Evolutionary conservation across 306 rosid species (phyloP).

Genomic region (Cicer chorassanicum): DNA sequence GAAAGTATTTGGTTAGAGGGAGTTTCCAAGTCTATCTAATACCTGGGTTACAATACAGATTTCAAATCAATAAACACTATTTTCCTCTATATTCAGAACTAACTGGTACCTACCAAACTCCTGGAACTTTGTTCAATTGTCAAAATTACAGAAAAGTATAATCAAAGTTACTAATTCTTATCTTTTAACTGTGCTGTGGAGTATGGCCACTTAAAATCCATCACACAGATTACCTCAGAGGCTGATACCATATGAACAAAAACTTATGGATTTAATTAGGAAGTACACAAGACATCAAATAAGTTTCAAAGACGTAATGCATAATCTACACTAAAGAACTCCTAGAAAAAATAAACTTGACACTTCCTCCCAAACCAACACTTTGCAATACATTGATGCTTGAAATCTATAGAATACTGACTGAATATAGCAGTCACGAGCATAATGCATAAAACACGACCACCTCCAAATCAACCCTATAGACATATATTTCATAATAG

Average conservation of each 20-base stretch:
- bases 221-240: neutral
- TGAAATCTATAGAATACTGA: conserved; percentile 14
- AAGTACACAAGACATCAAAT: conserved; percentile 8
- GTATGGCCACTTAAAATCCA: conserved; percentile 15
- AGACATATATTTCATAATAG: conserved; percentile 9
- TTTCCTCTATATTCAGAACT: neutral
- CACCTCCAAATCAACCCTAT: conserved; percentile 1
- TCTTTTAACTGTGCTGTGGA: conserved; percentile 21
- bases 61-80: neutral
- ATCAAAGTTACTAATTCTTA: conserved; percentile 9
- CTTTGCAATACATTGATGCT: neutral
- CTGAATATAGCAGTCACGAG: neutral
- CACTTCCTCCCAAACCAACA: conserved; percentile 3
- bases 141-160: conserved; percentile 29
- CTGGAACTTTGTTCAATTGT: conserved; percentile 18
- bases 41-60: neutral
- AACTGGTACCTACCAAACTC: conserved; percentile 6
- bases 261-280: conserved; percentile 11
- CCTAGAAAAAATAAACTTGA: conserved; percentile 13
- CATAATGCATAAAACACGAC: neutral
- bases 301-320: neutral
- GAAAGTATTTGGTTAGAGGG: neutral
- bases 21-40: neutral
- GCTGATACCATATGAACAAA: conserved; percentile 7
- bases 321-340: neutral